Evolutionary conservation across 129 eudicot genomes (phyloP).

Genomic region (Sambucus nigra): DNA sequence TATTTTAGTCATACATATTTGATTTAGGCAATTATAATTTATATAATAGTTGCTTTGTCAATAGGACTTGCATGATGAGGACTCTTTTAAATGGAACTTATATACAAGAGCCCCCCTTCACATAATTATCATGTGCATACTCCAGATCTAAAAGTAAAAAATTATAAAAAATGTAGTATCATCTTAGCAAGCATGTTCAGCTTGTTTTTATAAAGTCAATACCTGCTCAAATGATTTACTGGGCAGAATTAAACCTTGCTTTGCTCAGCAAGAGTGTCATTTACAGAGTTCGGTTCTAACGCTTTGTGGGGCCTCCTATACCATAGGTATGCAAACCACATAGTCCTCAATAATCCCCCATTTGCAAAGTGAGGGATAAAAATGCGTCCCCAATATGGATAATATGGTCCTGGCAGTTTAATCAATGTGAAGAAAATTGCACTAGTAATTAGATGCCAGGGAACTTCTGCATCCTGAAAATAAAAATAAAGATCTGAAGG

Average conservation of each 20-base stretch:
- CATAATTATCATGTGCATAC: no score
- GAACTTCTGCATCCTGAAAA: conserved; percentile 51
- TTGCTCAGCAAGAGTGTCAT: conserved; percentile 1
- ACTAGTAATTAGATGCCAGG: conserved; percentile 67
- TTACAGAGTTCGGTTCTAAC: conserved; percentile 13
- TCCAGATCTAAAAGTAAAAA: no score
- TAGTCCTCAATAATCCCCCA: conserved; percentile 71
- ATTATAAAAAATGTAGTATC: no score
- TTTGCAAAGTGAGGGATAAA: conserved; percentile 81
- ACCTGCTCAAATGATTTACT: conserved; percentile 10
- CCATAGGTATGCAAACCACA: conserved; percentile 63
- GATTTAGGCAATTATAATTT: no score
- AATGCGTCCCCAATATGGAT: conserved; percentile 93
- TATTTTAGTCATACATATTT: no score
- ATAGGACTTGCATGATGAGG: no score
- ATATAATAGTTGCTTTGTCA: no score
- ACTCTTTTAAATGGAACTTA: no score
- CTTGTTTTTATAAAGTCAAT: background rate
- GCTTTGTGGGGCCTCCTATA: conserved; percentile 39
- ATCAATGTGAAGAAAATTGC: conserved; percentile 58
- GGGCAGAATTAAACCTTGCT: conserved; percentile 8
- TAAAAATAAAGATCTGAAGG: background rate
- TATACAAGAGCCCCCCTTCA: no score
- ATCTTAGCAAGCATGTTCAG: background rate
- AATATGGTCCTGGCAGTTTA: conserved; percentile 83